Evolutionary conservation across 805 yeast genomes (phyloP).

Genomic region (Sungouiella thailandica): DNA sequence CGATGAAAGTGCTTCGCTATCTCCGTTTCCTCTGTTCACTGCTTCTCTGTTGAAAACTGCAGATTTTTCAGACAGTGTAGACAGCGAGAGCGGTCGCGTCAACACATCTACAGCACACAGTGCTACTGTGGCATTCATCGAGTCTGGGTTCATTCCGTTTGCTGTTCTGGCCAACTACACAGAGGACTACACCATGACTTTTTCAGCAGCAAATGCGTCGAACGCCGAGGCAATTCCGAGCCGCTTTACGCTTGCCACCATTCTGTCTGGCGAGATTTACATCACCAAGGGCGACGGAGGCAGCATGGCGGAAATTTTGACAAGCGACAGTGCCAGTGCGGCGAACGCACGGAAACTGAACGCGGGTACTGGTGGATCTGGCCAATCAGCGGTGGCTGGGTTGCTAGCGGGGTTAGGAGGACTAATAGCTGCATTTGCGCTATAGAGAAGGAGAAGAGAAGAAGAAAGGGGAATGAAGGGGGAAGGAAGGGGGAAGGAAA

Average conservation of each 20-base stretch:
- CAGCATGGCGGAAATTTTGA: neutral
- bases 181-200: slow-evolving; percentile 7
- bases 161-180: slow-evolving; percentile 23
- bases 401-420: too few relatives aligned
- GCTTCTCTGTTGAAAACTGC: too few relatives aligned
- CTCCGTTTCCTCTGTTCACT: slow-evolving; percentile 2
- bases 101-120: slow-evolving; percentile 10
- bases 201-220: slow-evolving; percentile 7
- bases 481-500: too few relatives aligned
- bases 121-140: slow-evolving; percentile 23
- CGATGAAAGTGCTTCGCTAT: neutral
- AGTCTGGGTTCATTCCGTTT: slow-evolving; percentile 46
- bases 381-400: too few relatives aligned
- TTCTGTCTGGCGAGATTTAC: slow-evolving; percentile 26
- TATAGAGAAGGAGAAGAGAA: too few relatives aligned
- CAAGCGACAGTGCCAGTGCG: slow-evolving; percentile 13
- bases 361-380: too few relatives aligned
- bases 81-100: neutral
- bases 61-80: too few relatives aligned
- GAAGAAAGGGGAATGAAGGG: too few relatives aligned
- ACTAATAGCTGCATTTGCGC: too few relatives aligned
- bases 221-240: slow-evolving; percentile 17
- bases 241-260: slow-evolving; percentile 20
- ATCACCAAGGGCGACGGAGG: slow-evolving; percentile 15
- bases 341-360: slow-evolving; percentile 10